These are phyloP conservation scores for Podospora conica DNA, from an alignment of 495 filamentous ascomycete genomes.

Conservation along the genomic window DNA sequence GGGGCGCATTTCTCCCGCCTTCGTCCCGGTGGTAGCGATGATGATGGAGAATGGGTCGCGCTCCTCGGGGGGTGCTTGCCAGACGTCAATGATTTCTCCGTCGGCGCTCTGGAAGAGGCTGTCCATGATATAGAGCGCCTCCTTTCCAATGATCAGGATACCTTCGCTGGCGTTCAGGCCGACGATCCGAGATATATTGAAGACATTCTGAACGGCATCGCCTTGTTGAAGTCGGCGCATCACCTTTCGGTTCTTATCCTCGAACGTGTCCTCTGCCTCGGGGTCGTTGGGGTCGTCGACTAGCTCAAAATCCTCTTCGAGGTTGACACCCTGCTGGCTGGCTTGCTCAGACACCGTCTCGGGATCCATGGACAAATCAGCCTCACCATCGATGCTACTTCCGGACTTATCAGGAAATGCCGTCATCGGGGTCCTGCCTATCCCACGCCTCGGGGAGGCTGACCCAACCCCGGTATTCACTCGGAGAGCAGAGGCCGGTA, in stretches of 20 bases:
- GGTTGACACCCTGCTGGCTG: slow-evolving; percentile 33
- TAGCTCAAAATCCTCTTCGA: slow-evolving; percentile 90
- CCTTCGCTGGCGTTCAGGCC: slow-evolving; percentile 90
- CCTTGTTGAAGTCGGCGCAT: slow-evolving; percentile 89
- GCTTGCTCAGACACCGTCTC: slow-evolving; percentile 14
- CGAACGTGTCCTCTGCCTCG: slow-evolving; percentile 78
- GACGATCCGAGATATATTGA: slow-evolving; percentile 89
- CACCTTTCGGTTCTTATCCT: slow-evolving; percentile 96
- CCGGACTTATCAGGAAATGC: slow-evolving; percentile 13
- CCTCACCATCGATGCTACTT: slow-evolving; percentile 24
- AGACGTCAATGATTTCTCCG: slow-evolving; percentile 92
- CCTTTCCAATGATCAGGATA: slow-evolving; percentile 86
- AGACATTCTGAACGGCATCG: slow-evolving; percentile 88
- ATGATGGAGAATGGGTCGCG: slow-evolving; percentile 92
- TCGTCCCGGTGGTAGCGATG: slow-evolving; percentile 62
- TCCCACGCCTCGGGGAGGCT: slow-evolving; percentile 6
- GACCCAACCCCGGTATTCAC: slow-evolving; percentile 35
- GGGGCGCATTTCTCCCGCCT: slow-evolving; percentile 54
- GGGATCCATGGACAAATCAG: slow-evolving; percentile 20
- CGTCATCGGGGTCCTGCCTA: slow-evolving; percentile 14
- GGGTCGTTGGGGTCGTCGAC: slow-evolving; percentile 73
- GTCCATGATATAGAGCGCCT: slow-evolving; percentile 87
- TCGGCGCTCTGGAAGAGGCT: slow-evolving; percentile 90
- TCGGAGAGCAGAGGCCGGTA: slow-evolving; percentile 29
- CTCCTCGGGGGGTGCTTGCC: slow-evolving; percentile 87